Base-by-base conservation (phyloP, 2,329 filamentous ascomycete species). In the Cephalotrichum gorgonifer region DNA sequence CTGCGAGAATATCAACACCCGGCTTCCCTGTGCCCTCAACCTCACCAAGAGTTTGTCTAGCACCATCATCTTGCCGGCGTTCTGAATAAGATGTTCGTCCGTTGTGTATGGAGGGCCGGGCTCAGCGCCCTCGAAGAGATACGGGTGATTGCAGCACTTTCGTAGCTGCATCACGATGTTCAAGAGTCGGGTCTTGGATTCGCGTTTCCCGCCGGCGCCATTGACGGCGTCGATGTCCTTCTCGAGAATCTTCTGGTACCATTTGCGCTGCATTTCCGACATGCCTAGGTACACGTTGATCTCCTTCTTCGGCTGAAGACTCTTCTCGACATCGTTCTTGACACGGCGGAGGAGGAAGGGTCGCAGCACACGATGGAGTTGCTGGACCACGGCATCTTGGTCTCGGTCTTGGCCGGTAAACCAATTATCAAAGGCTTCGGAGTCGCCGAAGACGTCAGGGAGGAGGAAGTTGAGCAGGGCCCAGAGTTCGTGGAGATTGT, bases 121-220 rank as follows among this genome's bases (percentile, higher is more conserved):
- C 63, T 98, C 93, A 9, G 93, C 93, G 49, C 93, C 93, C 63
- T 98, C 93, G 57, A 98, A 98, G 1, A 98, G 79, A 59, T 98
- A 98, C 1, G 93, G 93, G 62, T 98, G 93, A 59, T 98, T 98
- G 66, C 93, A 98, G 69, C 93, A 98, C 68, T 98, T 98, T 58
- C 93, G 85, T 55, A 98, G 78, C 67, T 98, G 93, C 93, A 98
- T 98, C 58, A 98, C 93, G 61, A 98, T 98, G 68, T 98, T 98
- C 55, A 98, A 76, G 22, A 98, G 78, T 54, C 93, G 83, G 1
- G 93, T 98, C 72, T 98, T 98, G 28, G 91, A 97, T 68, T 98
- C 93, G 52, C 90, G 86, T 70, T 96, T 98, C 46, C 93, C 93
- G 54, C 86, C 88, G 27, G 91, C 93, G 53, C 93, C 93, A 57